Base-by-base conservation (phyloP, 768 basidiomycete species). In the Tricholoma flavovirens region DNA sequence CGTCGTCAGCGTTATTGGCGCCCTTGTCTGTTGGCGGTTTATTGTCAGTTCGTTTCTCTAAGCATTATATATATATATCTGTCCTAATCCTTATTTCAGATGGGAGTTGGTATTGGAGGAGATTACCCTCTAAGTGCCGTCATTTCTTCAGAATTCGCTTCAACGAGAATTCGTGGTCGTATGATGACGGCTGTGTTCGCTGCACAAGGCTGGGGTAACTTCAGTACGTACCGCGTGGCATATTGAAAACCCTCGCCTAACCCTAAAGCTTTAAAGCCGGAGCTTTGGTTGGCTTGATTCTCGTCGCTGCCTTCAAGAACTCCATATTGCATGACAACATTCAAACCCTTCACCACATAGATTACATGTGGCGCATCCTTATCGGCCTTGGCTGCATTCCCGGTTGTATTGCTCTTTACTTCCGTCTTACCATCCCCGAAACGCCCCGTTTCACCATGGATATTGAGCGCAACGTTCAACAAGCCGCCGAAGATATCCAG, bases 361-460 rank as follows among this genome's bases (percentile, higher is more conserved):
- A 96, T 71, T 80, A 76, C 66, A 80, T 83, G 67, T 94, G 93
- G 93, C 87, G 93, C 63, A 72, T 94, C 50, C 79, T 95, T 65
- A 92, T 96, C 68, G 93, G 93, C 64, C 76, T 94, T 35, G 93
- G 93, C 45, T 88, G 86, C 55, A 75, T 96, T 50, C 93, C 93
- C 32, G 93, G 83, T 54, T 78, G 77, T 40, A 66, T 93, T 55
- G 92, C 90, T 17, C 83, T 94, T 51, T 94, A 93, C 76, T 94
- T 90, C 87, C 90, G 93, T 67, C 80, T 94, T 32, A 93, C 92
- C 22, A 93, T 95, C 64, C 90, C 93, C 3, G 92, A 94, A 69
- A 94, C 92, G 0, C 93, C 93, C 24, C 90, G 93, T 60, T 82
- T 80, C 70, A 96, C 93, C 57, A 93, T 94, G 88, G 93, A 95